Percentiles rank a stretch among this genome's conserved stretches.
Evolutionary conservation across 768 basidiomycete species (phyloP).

Genomic region (Tylopilus subfusipes): DNA sequence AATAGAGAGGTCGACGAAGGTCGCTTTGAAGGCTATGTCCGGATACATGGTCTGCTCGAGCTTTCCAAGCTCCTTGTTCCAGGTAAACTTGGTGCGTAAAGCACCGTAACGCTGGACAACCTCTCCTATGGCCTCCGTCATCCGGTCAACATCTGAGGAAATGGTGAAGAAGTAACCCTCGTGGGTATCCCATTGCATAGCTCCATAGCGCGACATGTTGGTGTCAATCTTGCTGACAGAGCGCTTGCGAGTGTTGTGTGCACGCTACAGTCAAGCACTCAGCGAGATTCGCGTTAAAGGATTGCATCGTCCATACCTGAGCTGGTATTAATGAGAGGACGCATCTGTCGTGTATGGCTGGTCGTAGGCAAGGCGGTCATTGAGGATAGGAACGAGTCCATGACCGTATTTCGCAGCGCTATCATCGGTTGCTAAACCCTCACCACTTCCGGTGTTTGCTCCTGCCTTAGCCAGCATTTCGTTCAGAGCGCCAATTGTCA

Average conservation of each 20-base stretch:
- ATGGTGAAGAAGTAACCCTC: constrained; percentile 24
- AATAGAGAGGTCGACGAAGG: constrained; percentile 27
- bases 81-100: constrained; percentile 27
- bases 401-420: constrained; percentile 28
- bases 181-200: constrained; percentile 33
- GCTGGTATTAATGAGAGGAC: constrained; percentile 29
- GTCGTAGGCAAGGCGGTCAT: constrained; percentile 31
- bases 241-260: constrained; percentile 29
- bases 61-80: constrained; percentile 29
- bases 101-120: constrained; percentile 30
- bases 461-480: constrained; percentile 23
- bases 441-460: not conserved
- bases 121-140: constrained; percentile 26
- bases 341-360: constrained; percentile 30
- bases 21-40: constrained; percentile 20
- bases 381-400: constrained; percentile 27
- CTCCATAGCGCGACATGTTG: constrained; percentile 32
- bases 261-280: constrained; percentile 12
- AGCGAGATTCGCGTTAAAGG: not conserved
- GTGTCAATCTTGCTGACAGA: constrained; percentile 27
- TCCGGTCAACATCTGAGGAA: constrained; percentile 25
- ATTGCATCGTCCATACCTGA: constrained; percentile 19
- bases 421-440: constrained; percentile 16
- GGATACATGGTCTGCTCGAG: constrained; percentile 31
- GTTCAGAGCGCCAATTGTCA: constrained; percentile 24